A percentile compares a stretch with the other conserved stretches of the same genome.
These are phyloP conservation scores for Erodium texanum DNA, from an alignment of 441 rosid species.

Conservation along the genomic window DNA sequence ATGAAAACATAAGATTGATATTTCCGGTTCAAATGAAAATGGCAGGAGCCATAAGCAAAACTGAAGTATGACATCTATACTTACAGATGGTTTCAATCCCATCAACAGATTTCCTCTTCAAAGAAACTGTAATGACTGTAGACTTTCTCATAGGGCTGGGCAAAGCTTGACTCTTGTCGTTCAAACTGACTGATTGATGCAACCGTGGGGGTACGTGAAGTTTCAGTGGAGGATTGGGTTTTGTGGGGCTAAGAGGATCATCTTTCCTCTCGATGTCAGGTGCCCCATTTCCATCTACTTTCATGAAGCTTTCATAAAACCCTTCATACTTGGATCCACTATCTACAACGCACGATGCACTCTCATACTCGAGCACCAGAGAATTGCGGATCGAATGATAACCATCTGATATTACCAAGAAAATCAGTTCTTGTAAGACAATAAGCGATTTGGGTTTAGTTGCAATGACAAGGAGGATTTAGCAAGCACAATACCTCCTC, in stretches of 20 bases:
- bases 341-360: constrained; percentile 27
- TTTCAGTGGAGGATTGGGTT: constrained; percentile 37
- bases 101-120: constrained; percentile 55
- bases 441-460: too few relatives aligned
- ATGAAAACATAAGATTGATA: too few relatives aligned
- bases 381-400: constrained; percentile 16
- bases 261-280: neutral
- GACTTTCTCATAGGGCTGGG: constrained; percentile 22
- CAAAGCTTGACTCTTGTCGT: constrained; percentile 2
- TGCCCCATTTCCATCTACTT: constrained; percentile 32
- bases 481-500: constrained; percentile 18
- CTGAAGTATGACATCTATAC: constrained; percentile 13
- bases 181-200: constrained; percentile 5
- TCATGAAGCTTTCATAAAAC: constrained; percentile 46
- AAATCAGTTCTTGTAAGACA: too few relatives aligned
- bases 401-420: neutral
- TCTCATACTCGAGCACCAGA: constrained; percentile 45
- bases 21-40: too few relatives aligned
- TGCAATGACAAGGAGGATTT: too few relatives aligned
- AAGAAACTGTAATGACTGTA: constrained; percentile 51
- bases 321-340: constrained; percentile 36
- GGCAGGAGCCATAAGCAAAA: neutral
- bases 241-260: neutral
- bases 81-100: constrained; percentile 40
- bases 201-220: neutral